A percentile compares a stretch with the other conserved stretches of the same genome.
These are phyloP conservation scores for Yamadazyma diddensiae DNA, from an alignment of 1,139 yeast genomes.

Conservation along the genomic window DNA sequence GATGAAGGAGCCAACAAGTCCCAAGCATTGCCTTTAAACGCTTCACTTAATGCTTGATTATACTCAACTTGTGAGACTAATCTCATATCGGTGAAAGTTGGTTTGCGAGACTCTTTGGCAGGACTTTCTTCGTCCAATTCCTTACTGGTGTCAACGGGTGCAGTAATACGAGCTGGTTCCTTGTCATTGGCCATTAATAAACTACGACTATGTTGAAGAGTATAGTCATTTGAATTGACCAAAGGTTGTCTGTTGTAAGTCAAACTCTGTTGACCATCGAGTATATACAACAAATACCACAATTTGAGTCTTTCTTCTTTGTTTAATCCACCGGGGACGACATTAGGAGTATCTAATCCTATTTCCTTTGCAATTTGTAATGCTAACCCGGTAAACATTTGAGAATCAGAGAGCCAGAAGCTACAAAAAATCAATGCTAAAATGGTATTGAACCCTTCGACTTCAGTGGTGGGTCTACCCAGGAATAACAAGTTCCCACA, in stretches of 20 bases:
- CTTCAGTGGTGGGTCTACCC: constrained; percentile 40
- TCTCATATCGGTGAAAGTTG: constrained; percentile 49
- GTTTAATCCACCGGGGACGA: constrained; percentile 11
- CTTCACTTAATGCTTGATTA: constrained; percentile 61
- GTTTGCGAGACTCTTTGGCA: constrained; percentile 4
- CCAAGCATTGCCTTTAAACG: constrained; percentile 63
- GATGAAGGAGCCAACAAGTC: constrained; percentile 56
- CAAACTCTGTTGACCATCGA: constrained; percentile 70
- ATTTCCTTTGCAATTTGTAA: constrained; percentile 59
- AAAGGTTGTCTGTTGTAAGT: constrained; percentile 58
- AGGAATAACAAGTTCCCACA: constrained; percentile 46
- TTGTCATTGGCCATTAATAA: constrained; percentile 17
- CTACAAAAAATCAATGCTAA: constrained; percentile 65
- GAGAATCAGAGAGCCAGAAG: constrained; percentile 66
- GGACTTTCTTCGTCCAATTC: constrained; percentile 9
- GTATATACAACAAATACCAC: constrained; percentile 66
- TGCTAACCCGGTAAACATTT: constrained; percentile 66
- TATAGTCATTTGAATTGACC: constrained; percentile 45
- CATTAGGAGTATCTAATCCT: constrained; percentile 42
- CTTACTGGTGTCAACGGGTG: constrained; percentile 1
- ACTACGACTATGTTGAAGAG: constrained; percentile 40
- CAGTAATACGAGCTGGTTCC: neutral
- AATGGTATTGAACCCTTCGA: constrained; percentile 57
- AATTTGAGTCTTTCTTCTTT: constrained; percentile 51
- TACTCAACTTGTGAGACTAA: constrained; percentile 73